Evolutionary conservation across 2,329 filamentous ascomycete species (phyloP).

Genomic region (Trichoderma polysporum): DNA sequence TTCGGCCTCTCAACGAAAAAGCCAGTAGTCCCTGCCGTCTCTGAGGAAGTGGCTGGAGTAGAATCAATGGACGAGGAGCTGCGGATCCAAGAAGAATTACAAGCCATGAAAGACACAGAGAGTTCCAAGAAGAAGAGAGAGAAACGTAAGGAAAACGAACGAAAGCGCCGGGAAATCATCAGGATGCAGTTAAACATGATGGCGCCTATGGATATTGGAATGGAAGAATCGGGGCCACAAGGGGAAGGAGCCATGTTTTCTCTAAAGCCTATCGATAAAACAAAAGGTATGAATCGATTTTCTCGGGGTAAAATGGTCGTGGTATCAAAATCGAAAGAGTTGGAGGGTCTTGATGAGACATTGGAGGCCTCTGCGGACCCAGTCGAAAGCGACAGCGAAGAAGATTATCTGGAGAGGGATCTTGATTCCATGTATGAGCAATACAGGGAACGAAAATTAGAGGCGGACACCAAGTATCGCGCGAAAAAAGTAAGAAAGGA

Average conservation of each 20-base stretch:
- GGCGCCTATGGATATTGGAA: slow-evolving; percentile 90
- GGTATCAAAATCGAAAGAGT: slow-evolving; percentile 54
- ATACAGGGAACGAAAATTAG: slow-evolving; percentile 77
- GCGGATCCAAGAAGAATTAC: slow-evolving; percentile 82
- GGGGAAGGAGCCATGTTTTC: slow-evolving; percentile 85
- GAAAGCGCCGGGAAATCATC: slow-evolving; percentile 91
- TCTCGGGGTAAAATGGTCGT: slow-evolving; percentile 74
- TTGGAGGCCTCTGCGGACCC: slow-evolving; percentile 54
- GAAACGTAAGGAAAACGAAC: slow-evolving; percentile 83
- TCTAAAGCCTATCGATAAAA: slow-evolving; percentile 77
- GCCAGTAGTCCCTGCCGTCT: slow-evolving; percentile 42
- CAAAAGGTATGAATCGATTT: slow-evolving; percentile 62
- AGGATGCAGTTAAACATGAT: slow-evolving; percentile 98
- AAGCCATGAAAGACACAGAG: slow-evolving; percentile 78
- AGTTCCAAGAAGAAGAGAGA: slow-evolving; percentile 76
- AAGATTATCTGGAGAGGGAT: slow-evolving; percentile 78
- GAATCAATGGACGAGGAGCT: slow-evolving; percentile 94
- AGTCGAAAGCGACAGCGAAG: slow-evolving; percentile 71
- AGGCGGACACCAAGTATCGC: slow-evolving; percentile 79
- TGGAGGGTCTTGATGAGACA: slow-evolving; percentile 60
- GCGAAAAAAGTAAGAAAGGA: slow-evolving; percentile 85
- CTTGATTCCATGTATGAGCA: slow-evolving; percentile 85
- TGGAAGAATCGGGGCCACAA: slow-evolving; percentile 77
- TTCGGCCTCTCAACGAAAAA: slow-evolving; percentile 86
- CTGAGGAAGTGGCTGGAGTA: slow-evolving; percentile 75